A percentile compares a stretch with the other conserved stretches of the same genome.
These are phyloP conservation scores for Tulasnella sp. DNA, from an alignment of 768 basidiomycete genomes.

Conservation along the genomic window DNA sequence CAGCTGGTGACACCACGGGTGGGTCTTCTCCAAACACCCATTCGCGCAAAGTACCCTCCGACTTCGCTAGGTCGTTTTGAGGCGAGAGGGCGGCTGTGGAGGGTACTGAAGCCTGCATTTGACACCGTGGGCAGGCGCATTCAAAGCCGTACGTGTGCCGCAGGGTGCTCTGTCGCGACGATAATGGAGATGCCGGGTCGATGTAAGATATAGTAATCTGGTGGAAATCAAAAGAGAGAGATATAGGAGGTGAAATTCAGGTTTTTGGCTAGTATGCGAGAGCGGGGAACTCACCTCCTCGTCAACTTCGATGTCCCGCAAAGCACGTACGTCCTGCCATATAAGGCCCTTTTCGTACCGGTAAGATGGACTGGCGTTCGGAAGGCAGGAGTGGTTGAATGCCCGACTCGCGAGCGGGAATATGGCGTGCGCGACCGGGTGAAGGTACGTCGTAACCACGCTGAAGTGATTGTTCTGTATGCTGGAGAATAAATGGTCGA, in stretches of 20 bases:
- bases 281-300: conserved; percentile 61
- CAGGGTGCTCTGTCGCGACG: conserved; percentile 33
- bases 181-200: conserved; percentile 63
- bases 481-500: conserved; percentile 54
- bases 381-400: conserved; percentile 82
- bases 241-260: not conserved
- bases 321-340: conserved; percentile 65
- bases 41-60: not conserved
- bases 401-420: conserved; percentile 77
- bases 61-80: not conserved
- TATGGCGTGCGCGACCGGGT: conserved; percentile 69
- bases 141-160: conserved; percentile 36
- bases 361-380: conserved; percentile 69
- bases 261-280: not conserved
- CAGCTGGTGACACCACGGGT: not conserved
- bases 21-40: not conserved
- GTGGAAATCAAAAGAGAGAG: conserved; percentile 16
- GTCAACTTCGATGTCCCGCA: conserved; percentile 57
- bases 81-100: not conserved
- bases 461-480: conserved; percentile 85
- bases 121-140: conserved; percentile 40
- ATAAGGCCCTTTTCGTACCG: conserved; percentile 44
- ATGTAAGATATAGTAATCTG: conserved; percentile 78
- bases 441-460: conserved; percentile 67
- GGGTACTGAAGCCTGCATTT: conserved; percentile 34